Base-by-base conservation (phyloP, 352 stramenopile species). In the Phytophthora hybrid region DNA sequence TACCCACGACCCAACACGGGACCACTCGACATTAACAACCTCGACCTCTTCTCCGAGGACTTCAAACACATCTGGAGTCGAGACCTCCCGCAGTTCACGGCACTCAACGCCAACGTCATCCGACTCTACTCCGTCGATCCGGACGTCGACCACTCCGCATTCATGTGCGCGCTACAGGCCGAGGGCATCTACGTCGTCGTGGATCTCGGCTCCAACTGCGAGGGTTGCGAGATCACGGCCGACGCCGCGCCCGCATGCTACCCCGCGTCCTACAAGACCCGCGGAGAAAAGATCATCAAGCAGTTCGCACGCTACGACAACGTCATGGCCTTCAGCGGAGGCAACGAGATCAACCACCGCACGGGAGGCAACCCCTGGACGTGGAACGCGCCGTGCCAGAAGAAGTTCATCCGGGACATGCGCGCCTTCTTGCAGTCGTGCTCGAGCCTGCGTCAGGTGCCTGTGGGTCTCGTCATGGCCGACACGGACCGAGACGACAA, bases 371-470 rank as follows among this genome's bases (percentile, higher is more conserved):
- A 84, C 16, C 58, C 65, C 1, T 74, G 80, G 59, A 73, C 84
- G 34, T 82, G 71, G 69, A 95, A 96, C 73, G 87, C 85, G 29
- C 82, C 91, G 34, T 97, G 91, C 71, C 89, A 96, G 62, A 97
- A 97, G 68, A 97, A 95, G 70, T 96, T 96, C 68, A 76, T 97
- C 44, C 79, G 83, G 0, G 92, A 97, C 77, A 97, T 97, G 89
- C 80, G 90, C 52, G 76, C 78, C 37, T 97, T 83, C 76, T 85
- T 96, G 26, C 54, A 73, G 8, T 79, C 64, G 4, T 97, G 90
- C 62, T 47, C 76, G n/a, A 68, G 26, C 21, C 85, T 93, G 65
- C 87, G 90, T 18, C 31, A 88, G 57, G 82, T 97, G 29, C 89
- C 91, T 1, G 81, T 97, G 18, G 90, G 91, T 8, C 75, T 95